These are phyloP conservation scores for Neocucurbitaria cava DNA, from an alignment of 2,329 filamentous ascomycete genomes.

Conservation along the genomic window DNA sequence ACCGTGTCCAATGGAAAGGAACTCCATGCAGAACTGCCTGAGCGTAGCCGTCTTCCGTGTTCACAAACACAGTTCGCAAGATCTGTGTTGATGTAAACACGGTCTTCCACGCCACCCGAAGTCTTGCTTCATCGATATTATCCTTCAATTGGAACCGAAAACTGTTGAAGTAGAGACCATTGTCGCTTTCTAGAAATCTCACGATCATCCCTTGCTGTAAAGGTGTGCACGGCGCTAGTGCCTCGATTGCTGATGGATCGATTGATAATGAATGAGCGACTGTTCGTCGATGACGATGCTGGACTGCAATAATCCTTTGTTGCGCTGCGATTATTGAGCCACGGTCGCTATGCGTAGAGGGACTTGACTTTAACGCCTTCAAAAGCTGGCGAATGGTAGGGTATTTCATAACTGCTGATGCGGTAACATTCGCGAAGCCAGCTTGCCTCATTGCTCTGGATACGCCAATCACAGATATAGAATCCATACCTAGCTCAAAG, in stretches of 20 bases:
- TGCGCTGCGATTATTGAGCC: conserved; percentile 57
- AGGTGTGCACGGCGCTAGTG: conserved; percentile 81
- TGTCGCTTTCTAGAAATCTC: conserved; percentile 65
- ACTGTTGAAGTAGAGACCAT: conserved; percentile 75
- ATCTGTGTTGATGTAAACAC: conserved; percentile 65
- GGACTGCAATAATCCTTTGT: conserved; percentile 69
- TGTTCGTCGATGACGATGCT: conserved; percentile 64
- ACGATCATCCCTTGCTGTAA: conserved; percentile 88
- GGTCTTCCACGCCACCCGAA: conserved; percentile 66
- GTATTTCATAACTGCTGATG: conserved; percentile 71
- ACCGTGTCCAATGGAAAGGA: conserved; percentile 5
- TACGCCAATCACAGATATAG: conserved; percentile 80
- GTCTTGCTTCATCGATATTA: conserved; percentile 52
- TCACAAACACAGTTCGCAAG: conserved; percentile 74
- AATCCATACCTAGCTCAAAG: conserved; percentile 88
- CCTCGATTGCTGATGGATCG: conserved; percentile 65
- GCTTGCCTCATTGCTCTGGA: conserved; percentile 67
- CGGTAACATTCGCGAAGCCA: conserved; percentile 67
- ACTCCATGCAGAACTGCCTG: conserved; percentile 69
- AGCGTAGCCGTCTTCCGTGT: conserved; percentile 76
- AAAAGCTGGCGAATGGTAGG: conserved; percentile 52
- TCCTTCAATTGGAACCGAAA: conserved; percentile 68
- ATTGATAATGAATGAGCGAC: conserved; percentile 63
- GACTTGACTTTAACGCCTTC: conserved; percentile 34
- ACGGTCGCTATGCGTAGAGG: conserved; percentile 2